Evolutionary conservation across 202 grass and related monocot genomes (phyloP).

Genomic region (Zoysia matrella): DNA sequence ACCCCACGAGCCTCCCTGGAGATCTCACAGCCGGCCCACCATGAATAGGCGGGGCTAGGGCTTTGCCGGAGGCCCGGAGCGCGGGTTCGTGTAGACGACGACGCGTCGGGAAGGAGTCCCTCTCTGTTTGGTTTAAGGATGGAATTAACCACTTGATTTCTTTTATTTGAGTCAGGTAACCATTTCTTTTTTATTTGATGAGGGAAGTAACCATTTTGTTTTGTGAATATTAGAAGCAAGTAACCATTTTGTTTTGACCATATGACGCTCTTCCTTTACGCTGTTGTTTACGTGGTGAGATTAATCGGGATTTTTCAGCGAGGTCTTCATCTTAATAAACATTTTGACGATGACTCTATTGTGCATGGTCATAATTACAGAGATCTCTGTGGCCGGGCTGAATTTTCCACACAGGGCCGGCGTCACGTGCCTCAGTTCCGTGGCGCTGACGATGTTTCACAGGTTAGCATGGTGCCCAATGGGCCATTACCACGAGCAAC

Average conservation of each 20-base stretch:
- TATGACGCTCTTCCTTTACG: no score
- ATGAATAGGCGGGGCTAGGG: constrained; percentile 53
- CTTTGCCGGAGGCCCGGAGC: constrained; percentile 29
- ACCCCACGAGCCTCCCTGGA: neutral
- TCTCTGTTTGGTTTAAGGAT: constrained; percentile 33
- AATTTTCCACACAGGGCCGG: neutral
- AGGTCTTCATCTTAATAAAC: no score
- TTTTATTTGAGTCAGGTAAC: neutral
- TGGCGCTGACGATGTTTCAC: constrained; percentile 18
- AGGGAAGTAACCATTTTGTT: neutral
- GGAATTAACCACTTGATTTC: constrained; percentile 7
- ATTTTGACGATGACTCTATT: no score
- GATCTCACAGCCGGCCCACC: constrained; percentile 65
- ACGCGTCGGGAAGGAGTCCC: neutral
- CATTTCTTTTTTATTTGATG: neutral
- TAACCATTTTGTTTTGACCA: neutral
- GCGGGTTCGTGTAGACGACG: constrained; percentile 40
- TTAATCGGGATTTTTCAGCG: no score
- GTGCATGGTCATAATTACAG: no score
- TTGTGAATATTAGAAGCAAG: neutral
- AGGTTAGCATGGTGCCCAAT: neutral
- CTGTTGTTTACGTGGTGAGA: no score
- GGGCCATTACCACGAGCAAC: neutral
- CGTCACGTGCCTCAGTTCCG: neutral
- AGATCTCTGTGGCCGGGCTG: no score